Conservation (phyloP, 2,329 filamentous ascomycete species). For the Penicillium occitanis region DNA sequence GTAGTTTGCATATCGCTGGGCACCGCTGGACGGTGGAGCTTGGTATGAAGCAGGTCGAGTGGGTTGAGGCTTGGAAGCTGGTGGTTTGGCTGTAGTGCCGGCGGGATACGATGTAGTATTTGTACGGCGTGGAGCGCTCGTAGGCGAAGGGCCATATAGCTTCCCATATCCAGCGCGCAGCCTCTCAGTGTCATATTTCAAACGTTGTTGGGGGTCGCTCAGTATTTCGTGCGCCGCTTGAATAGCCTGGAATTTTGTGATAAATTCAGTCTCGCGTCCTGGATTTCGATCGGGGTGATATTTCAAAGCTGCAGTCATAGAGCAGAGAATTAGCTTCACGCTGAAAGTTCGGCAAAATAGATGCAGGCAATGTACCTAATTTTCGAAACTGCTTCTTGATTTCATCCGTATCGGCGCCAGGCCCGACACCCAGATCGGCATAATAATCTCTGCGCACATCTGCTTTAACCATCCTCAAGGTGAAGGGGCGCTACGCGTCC, state of each 20-base stretch:
- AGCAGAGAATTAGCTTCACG: neutral
- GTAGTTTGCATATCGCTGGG: conserved; percentile 44
- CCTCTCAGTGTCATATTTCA: conserved; percentile 63
- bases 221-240: conserved; percentile 81
- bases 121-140: conserved; percentile 32
- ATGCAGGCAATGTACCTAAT: conserved; percentile 56
- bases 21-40: conserved; percentile 34
- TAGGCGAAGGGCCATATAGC: conserved; percentile 29
- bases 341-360: neutral
- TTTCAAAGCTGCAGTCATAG: conserved; percentile 62
- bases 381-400: conserved; percentile 86
- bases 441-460: conserved; percentile 77
- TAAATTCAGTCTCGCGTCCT: conserved; percentile 75
- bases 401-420: conserved; percentile 67
- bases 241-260: conserved; percentile 80
- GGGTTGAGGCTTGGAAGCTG: conserved; percentile 27
- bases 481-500: conserved; percentile 19
- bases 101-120: conserved; percentile 28
- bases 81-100: conserved; percentile 29
- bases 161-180: conserved; percentile 50
- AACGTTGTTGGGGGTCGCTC: conserved; percentile 57
- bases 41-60: conserved; percentile 29
- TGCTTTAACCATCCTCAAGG: conserved; percentile 63
- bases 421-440: conserved; percentile 72
- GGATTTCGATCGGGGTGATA: conserved; percentile 90